Base-by-base conservation (phyloP, 2,329 filamentous ascomycete genomes). In the Stemphylium beticola region DNA sequence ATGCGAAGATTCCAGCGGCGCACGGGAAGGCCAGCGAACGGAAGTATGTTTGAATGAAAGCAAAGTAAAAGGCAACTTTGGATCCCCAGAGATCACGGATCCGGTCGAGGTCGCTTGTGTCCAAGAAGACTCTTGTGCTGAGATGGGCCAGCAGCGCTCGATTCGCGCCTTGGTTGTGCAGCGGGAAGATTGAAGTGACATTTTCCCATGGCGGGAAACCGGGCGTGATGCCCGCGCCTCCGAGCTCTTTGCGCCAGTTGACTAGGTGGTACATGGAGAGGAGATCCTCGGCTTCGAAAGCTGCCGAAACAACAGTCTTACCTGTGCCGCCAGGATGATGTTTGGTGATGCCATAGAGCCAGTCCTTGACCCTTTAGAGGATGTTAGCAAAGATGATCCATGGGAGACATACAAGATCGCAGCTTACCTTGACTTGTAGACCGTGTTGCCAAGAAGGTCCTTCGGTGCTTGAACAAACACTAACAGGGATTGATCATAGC, bases 11-110 rank as follows among this genome's bases (percentile, higher is more conserved):
- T 12, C 71, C 72, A 33, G 64, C 65, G 9, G 60, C 58, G 29
- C 70, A 71, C 17, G 71, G 70, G 37, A 73, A 72, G 4, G 61
- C 57, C 3, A 74, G 56, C 9, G 64, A 70, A 9, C 65, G 58
- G 34, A 74, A 68, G 53, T 74, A 74, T 2, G 67, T 69, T 42
- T 74, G 71, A 5, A 73, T 56, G 32, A 73, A 74, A 4, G 72
- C 71, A 47, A 74, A 74, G 51, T 74, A 74, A 48, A 74, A 74
- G 12, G 71, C 71, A 10, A 72, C 79, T 72, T 86, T 89, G 74
- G 93, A 89, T 43, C 91, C 91, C 73, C 92, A 92, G 60, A 87
- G 82, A 69, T 92, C 83, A 22, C 89, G 85, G 58, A 96, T 92
- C 41, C 85, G 82, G 68, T 90, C 85, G n/a, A 96, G 78, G 66